A percentile compares a stretch with the other conserved stretches of the same genome.
Conservation (phyloP, 1,284 basidiomycete species). For the Pterulicium gracile region DNA sequence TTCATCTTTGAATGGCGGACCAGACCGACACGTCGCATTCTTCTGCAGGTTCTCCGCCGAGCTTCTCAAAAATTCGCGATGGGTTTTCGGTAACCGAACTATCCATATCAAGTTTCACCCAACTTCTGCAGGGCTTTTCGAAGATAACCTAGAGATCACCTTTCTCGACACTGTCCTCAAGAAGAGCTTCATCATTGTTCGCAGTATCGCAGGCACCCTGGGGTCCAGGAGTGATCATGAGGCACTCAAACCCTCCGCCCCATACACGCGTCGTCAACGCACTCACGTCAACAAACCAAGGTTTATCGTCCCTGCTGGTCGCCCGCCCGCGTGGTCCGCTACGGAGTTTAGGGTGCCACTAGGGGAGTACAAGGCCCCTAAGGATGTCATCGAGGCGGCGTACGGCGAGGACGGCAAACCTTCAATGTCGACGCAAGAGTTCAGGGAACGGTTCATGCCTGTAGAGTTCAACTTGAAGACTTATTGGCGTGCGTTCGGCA, state of each 20-base stretch:
- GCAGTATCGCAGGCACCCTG: slow-evolving; percentile 26
- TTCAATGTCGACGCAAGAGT: slow-evolving; percentile 11
- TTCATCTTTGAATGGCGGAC: slow-evolving; percentile 3
- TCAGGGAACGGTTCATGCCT: slow-evolving; percentile 22
- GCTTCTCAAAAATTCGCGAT: slow-evolving; percentile 9
- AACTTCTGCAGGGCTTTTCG: slow-evolving; percentile 19
- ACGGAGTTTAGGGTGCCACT: slow-evolving; percentile 19
- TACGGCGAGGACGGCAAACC: slow-evolving; percentile 14
- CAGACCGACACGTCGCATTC: too few relatives aligned
- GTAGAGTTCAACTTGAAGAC: slow-evolving; percentile 20
- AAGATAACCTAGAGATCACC: slow-evolving; percentile 26
- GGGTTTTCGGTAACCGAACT: slow-evolving; percentile 9
- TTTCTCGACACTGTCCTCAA: slow-evolving; percentile 19
- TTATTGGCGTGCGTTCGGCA: slow-evolving; percentile 29
- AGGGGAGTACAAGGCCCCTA: slow-evolving; percentile 18
- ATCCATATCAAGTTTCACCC: slow-evolving; percentile 19
- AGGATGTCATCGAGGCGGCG: slow-evolving; percentile 18
- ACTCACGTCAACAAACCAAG: slow-evolving; percentile 14
- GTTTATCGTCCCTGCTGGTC: slow-evolving; percentile 20
- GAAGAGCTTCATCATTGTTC: slow-evolving; percentile 27
- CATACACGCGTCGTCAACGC: slow-evolving; percentile 23
- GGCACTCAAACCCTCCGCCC: slow-evolving; percentile 23
- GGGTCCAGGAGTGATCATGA: slow-evolving; percentile 29
- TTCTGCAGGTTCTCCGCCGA: slow-evolving; percentile 5
- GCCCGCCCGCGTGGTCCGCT: slow-evolving; percentile 25